Evolutionary conservation across 345 rosid genomes (phyloP).

Genomic region (Bretschneidera sinensis): DNA sequence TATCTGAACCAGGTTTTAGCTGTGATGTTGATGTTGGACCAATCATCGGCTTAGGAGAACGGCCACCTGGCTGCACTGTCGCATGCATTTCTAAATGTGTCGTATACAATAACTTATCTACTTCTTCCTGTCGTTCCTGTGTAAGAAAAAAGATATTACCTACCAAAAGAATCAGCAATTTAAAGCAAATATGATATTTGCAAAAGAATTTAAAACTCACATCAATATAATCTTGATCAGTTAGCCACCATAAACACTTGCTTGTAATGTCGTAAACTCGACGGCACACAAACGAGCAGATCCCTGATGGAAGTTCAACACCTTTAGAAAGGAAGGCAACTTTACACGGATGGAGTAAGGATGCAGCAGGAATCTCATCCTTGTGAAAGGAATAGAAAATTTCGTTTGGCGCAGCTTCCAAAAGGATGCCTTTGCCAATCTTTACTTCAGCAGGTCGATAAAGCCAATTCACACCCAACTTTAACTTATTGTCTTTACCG

Average conservation of each 20-base stretch:
- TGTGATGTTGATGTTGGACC: conserved; percentile 76
- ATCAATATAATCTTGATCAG: conserved; percentile 80
- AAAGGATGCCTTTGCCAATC: conserved; percentile 75
- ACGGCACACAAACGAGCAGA: conserved; percentile 78
- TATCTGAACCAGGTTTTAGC: conserved; percentile 60
- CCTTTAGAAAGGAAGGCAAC: conserved; percentile 88
- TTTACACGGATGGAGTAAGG: conserved; percentile 91
- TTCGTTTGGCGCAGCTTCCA: conserved; percentile 93
- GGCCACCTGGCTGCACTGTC: conserved; percentile 67
- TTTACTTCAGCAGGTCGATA: conserved; percentile 78
- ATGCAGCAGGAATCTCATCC: conserved; percentile 89
- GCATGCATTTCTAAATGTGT: conserved; percentile 73
- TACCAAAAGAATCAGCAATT: not conserved
- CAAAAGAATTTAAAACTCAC: conserved; percentile 40
- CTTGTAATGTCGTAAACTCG: conserved; percentile 76
- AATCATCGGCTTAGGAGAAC: conserved; percentile 71
- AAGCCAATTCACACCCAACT: conserved; percentile 77
- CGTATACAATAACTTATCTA: conserved; percentile 63
- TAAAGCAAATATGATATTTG: not conserved
- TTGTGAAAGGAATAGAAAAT: conserved; percentile 87
- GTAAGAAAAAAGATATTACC: conserved; percentile 2
- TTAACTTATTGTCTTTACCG: conserved; percentile 46
- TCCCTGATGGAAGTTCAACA: conserved; percentile 66
- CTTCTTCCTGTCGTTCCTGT: conserved; percentile 74
- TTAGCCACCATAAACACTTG: conserved; percentile 87